A percentile compares a stretch with the other conserved stretches of the same genome.
phyloP scores from a whole-genome alignment of 139 green algal genomes.

The Chlamydomonas schloesseri region DNA sequence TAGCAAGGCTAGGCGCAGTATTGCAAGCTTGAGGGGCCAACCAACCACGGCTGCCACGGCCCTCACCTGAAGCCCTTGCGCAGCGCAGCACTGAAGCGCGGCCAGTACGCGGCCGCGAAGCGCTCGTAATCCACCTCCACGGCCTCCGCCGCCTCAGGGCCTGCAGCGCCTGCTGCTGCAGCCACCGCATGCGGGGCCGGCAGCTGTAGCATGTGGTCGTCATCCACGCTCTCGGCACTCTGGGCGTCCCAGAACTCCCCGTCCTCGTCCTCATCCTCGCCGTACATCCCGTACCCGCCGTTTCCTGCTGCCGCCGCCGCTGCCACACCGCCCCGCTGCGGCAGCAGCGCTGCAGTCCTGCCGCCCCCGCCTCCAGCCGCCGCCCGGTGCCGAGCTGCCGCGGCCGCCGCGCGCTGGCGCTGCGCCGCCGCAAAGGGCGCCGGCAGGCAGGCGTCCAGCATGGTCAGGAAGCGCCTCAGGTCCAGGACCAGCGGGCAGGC shows the following conservation, averaged over 20 bases:
- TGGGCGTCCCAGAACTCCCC: background rate
- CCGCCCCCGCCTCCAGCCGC: no score
- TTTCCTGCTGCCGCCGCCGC: no score
- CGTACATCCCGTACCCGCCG: background rate
- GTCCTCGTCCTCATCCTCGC: background rate
- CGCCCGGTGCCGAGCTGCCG: background rate
- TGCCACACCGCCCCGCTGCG: no score
- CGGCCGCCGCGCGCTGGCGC: background rate
- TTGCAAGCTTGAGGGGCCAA: no score
- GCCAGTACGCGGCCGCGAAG: slow-evolving; percentile 48
- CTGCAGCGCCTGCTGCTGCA: background rate
- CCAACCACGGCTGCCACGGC: no score
- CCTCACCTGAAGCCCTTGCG: slow-evolving; percentile 13
- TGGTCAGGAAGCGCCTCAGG: background rate
- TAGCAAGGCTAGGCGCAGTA: no score
- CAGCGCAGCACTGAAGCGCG: slow-evolving; percentile 3
- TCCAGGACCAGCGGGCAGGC: slow-evolving; percentile 25
- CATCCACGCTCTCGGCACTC: background rate
- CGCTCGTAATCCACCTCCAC: slow-evolving; percentile 45
- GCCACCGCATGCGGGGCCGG: background rate
- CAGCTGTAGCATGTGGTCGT: background rate
- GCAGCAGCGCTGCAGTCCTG: background rate
- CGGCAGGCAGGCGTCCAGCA: slow-evolving; percentile 22
- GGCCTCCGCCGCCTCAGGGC: background rate
- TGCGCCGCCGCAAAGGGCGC: slow-evolving; percentile 1